A percentile compares a stretch with the other conserved stretches of the same genome.
phyloP scores from a whole-genome alignment of 495 filamentous ascomycete species.

The Platismatia glauca region DNA sequence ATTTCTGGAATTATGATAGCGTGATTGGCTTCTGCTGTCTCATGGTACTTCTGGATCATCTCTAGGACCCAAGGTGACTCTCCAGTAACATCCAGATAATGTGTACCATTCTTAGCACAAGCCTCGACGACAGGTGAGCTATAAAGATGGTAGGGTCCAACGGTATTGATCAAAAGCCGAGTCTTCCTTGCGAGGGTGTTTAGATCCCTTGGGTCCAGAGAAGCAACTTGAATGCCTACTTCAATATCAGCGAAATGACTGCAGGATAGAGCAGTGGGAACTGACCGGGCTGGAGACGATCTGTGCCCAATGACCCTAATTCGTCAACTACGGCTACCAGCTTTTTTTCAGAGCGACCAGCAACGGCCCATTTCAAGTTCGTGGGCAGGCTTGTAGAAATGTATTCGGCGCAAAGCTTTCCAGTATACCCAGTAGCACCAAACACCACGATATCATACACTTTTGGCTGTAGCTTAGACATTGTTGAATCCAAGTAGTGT shows the following conservation, averaged over 20 bases:
- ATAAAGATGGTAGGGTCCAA: conserved; percentile 75
- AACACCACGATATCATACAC: conserved; percentile 79
- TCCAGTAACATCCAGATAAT: conserved; percentile 86
- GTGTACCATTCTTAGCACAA: conserved; percentile 80
- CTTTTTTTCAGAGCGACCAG: conserved; percentile 69
- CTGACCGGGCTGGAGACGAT: conserved; percentile 60
- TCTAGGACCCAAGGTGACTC: conserved; percentile 71
- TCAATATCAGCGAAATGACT: conserved; percentile 12
- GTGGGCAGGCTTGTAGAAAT: conserved; percentile 68
- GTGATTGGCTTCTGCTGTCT: conserved; percentile 60
- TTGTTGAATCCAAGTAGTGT: not conserved
- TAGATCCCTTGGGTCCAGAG: conserved; percentile 57
- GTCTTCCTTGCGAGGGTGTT: conserved; percentile 62
- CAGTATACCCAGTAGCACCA: conserved; percentile 84
- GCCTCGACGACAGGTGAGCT: conserved; percentile 76
- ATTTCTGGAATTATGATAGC: conserved; percentile 82
- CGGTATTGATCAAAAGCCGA: conserved; percentile 67
- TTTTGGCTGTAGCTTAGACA: conserved; percentile 29
- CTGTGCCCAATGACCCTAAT: conserved; percentile 55
- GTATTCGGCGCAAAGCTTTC: conserved; percentile 66
- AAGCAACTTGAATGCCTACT: conserved; percentile 53
- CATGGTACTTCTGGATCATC: conserved; percentile 76
- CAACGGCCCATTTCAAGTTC: conserved; percentile 79
- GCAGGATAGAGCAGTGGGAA: not conserved
- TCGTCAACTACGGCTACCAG: conserved; percentile 58